Percentiles rank a stretch among this genome's conserved stretches.
Conservation (phyloP, 2,329 filamentous ascomycete genomes). For the Ceratocystis huliohia region DNA sequence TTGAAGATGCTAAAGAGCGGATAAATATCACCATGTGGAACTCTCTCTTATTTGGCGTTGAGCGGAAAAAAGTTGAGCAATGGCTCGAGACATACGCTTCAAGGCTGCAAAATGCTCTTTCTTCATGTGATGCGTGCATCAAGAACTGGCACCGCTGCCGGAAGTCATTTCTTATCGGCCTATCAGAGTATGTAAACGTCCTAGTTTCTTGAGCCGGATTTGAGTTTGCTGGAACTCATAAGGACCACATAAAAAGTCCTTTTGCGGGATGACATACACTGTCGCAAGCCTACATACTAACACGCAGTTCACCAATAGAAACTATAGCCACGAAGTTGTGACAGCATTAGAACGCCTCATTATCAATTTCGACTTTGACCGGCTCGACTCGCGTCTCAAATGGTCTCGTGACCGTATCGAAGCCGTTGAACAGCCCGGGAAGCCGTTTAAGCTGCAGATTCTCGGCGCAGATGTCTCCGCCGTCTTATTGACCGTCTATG, state of each 20-base stretch:
- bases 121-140: constrained; percentile 56
- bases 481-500: constrained; percentile 71
- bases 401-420: constrained; percentile 32
- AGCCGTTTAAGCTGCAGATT: constrained; percentile 34
- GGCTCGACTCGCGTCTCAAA: constrained; percentile 48
- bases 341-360: constrained; percentile 42
- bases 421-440: constrained; percentile 10
- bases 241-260: neutral
- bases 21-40: constrained; percentile 53
- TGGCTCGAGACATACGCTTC: constrained; percentile 48
- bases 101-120: constrained; percentile 46
- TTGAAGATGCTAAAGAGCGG: constrained; percentile 43
- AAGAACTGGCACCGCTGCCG: constrained; percentile 62
- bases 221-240: neutral
- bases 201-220: neutral
- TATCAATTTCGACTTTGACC: constrained; percentile 46
- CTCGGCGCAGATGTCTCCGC: constrained; percentile 39
- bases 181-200: constrained; percentile 42
- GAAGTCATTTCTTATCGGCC: constrained; percentile 46
- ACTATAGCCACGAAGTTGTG: constrained; percentile 40
- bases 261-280: neutral
- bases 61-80: constrained; percentile 44
- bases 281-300: neutral
- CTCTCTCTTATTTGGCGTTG: constrained; percentile 56
- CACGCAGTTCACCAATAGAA: constrained; percentile 24